Evolutionary conservation across 768 basidiomycete genomes (phyloP).

Genomic region (Tricholoma terreum): DNA sequence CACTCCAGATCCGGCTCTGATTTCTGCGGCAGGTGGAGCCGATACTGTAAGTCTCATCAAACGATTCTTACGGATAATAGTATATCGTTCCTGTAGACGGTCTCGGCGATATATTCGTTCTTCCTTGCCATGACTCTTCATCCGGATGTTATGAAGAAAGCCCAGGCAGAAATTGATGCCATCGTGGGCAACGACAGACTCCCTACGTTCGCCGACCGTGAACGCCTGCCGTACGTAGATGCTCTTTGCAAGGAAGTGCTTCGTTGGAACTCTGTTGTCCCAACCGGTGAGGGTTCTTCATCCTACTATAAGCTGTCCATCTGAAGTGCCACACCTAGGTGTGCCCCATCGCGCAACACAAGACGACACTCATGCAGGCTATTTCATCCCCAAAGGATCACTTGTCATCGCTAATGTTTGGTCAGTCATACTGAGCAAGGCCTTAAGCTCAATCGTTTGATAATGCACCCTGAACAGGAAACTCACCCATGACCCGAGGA

Average conservation of each 20-base stretch:
- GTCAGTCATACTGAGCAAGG: constrained; percentile 21
- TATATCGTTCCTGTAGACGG: constrained; percentile 42
- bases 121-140: constrained; percentile 60
- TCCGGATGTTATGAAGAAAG: constrained; percentile 55
- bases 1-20: background rate
- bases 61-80: constrained; percentile 1
- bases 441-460: constrained; percentile 17
- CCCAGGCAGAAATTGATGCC: constrained; percentile 60
- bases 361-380: constrained; percentile 61
- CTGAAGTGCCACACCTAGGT: constrained; percentile 25
- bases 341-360: constrained; percentile 55
- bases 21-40: constrained; percentile 43
- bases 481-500: constrained; percentile 51
- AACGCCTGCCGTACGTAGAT: constrained; percentile 55
- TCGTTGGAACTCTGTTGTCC: constrained; percentile 47
- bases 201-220: constrained; percentile 57
- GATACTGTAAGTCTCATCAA: constrained; percentile 43
- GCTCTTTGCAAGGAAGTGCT: constrained; percentile 59
- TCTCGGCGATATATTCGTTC: constrained; percentile 57
- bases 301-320: constrained; percentile 7
- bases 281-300: constrained; percentile 33
- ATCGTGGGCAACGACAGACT: constrained; percentile 58
- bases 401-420: constrained; percentile 52
- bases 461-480: constrained; percentile 28
- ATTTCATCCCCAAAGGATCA: constrained; percentile 58